A percentile compares a stretch with the other conserved stretches of the same genome.
These are phyloP conservation scores for Claviceps humidiphila DNA, from an alignment of 2,329 filamentous ascomycete genomes.

Conservation along the genomic window DNA sequence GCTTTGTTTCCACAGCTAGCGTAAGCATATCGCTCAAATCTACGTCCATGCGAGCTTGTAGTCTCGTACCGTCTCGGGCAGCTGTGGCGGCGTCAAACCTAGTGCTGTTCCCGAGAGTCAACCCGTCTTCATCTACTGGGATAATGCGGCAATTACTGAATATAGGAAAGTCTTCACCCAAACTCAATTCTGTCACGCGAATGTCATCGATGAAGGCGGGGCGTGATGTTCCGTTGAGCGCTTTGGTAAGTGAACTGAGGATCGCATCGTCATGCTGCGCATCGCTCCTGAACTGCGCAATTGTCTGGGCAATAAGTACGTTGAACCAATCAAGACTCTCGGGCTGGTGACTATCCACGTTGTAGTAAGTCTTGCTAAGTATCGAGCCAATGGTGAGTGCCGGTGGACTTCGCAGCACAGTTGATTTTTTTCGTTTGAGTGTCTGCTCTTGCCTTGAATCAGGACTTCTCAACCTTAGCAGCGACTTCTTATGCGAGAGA, in stretches of 20 bases:
- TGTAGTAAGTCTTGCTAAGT: conserved; percentile 94
- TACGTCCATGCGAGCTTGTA: conserved; percentile 94
- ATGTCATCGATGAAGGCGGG: conserved; percentile 92
- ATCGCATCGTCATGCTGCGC: conserved; percentile 87
- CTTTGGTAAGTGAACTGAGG: conserved; percentile 67
- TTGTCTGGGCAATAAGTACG: conserved; percentile 88
- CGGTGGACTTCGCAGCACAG: conserved; percentile 58
- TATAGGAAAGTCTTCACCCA: conserved; percentile 96
- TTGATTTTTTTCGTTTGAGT: conserved; percentile 53
- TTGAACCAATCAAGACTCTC: conserved; percentile 99
- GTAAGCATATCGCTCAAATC: conserved; percentile 95
- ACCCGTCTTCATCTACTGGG: conserved; percentile 69
- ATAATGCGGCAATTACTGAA: conserved; percentile 97
- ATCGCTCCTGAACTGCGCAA: conserved; percentile 86
- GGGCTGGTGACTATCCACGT: conserved; percentile 86
- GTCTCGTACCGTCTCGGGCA: conserved; percentile 51
- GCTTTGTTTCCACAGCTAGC: conserved; percentile 82
- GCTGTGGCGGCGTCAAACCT: conserved; percentile 39
- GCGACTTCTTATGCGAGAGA: conserved; percentile 61
- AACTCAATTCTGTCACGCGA: conserved; percentile 78
- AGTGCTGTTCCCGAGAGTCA: conserved; percentile 37
- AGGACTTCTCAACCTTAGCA: conserved; percentile 46
- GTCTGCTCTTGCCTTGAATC: conserved; percentile 27
- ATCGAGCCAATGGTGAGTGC: conserved; percentile 85
- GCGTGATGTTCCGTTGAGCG: conserved; percentile 74